These are phyloP conservation scores for Macrocybe sp. DNA, from an alignment of 1,284 basidiomycete genomes.

Conservation along the genomic window DNA sequence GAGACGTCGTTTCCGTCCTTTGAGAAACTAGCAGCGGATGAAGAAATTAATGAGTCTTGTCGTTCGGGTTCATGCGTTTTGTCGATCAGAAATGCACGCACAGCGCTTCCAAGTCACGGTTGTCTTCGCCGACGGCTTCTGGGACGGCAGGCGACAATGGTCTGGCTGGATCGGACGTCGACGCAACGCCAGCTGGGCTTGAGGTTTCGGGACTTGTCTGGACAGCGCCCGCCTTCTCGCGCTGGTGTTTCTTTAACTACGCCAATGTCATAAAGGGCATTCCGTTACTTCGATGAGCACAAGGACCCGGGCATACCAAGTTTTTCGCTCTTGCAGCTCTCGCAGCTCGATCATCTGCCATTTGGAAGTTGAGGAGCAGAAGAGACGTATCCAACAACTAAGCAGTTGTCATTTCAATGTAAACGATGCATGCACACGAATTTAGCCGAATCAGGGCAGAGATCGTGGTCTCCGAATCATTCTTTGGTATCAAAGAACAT, in stretches of 20 bases:
- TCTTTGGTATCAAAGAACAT: too few species aligned
- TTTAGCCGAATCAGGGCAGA: too few species aligned
- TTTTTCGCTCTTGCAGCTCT: conserved; percentile 79
- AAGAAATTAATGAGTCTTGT: conserved; percentile 5
- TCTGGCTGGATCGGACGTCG: conserved; percentile 44
- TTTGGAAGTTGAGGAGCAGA: conserved; percentile 15
- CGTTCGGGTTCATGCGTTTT: conserved; percentile 3
- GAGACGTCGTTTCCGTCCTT: conserved; percentile 37
- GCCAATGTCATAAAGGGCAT: conserved; percentile 10
- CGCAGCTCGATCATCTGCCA: conserved; percentile 68
- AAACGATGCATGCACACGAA: too few species aligned
- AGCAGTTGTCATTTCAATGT: too few species aligned
- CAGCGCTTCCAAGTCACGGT: conserved; percentile 47
- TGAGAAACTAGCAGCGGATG: conserved; percentile 28
- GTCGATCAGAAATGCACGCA: conserved; percentile 29
- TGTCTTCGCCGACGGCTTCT: conserved; percentile 32
- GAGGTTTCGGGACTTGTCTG: conserved; percentile 24
- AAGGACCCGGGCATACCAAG: conserved; percentile 41
- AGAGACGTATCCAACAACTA: too few species aligned
- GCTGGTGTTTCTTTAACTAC: conserved; percentile 71
- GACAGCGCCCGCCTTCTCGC: conserved; percentile 50
- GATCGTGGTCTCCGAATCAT: too few species aligned
- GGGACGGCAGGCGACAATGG: conserved; percentile 44
- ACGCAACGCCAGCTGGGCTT: conserved; percentile 21
- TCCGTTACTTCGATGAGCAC: conserved; percentile 13